Conservation (phyloP, 2,329 filamentous ascomycete genomes). For the Colletotrichum australisinense region DNA sequence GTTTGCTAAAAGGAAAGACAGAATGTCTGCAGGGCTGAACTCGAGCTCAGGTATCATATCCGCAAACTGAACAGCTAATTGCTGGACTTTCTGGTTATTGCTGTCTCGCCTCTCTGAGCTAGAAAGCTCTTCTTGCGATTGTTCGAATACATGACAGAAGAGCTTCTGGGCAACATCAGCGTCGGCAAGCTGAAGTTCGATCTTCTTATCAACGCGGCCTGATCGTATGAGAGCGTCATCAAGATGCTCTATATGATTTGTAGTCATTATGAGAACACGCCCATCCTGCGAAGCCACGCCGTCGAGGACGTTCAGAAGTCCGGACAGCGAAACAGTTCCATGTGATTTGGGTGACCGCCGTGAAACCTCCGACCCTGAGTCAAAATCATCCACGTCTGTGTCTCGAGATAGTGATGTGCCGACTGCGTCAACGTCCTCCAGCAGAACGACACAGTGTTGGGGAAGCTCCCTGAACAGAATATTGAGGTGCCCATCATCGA, state of each 20-base stretch:
- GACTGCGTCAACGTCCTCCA: constrained; percentile 52
- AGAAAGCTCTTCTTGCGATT: not conserved
- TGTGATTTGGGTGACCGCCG: not conserved
- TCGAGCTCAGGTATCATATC: not conserved
- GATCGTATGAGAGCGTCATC: constrained; percentile 39
- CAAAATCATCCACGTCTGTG: not conserved
- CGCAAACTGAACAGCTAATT: not conserved
- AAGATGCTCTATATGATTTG: constrained; percentile 40
- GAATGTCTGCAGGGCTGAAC: not conserved
- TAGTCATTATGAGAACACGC: constrained; percentile 41
- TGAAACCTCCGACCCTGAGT: not conserved
- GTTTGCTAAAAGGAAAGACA: too few species aligned
- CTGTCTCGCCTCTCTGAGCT: not conserved
- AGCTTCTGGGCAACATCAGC: not conserved
- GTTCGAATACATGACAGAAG: not conserved
- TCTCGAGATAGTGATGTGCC: constrained; percentile 11
- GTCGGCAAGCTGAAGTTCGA: constrained; percentile 46
- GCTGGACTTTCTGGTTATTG: not conserved
- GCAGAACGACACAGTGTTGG: constrained; percentile 48
- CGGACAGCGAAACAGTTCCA: constrained; percentile 35
- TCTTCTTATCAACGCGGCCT: constrained; percentile 68
- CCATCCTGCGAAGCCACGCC: constrained; percentile 38
- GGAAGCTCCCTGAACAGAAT: constrained; percentile 46
- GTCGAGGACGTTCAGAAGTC: constrained; percentile 40
- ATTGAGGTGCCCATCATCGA: constrained; percentile 45